Base-by-base conservation (phyloP, 2,329 filamentous ascomycete species). In the Phaeosphaeria sp. region DNA sequence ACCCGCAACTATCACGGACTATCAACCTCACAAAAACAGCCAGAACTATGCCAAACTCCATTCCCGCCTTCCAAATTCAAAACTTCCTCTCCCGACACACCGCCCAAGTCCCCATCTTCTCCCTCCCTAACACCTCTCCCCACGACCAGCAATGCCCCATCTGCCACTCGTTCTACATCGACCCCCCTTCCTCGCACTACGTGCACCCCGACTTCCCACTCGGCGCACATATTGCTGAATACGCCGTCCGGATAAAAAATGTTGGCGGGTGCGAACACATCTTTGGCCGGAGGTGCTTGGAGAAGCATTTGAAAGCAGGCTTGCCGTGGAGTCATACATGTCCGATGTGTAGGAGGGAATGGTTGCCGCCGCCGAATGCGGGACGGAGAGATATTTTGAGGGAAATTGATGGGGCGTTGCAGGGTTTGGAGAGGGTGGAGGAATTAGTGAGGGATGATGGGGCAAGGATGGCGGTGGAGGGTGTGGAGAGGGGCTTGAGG, bases 241-340 rank as follows among this genome's bases (percentile, higher is more conserved):
- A 67, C 27, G 59, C 65, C 6, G 57, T 67, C 1, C 62, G 63
- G 22, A 51, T 70, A 11, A 30, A 21, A 2, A 53, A 63, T 20
- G 47, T 55, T 18, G 55, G 55, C 2, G 11, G 23, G 0, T 69
- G 66, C 43, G 55, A 42, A 4, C 68, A 71, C 46, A 55, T 68
- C 11, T 63, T 69, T 25, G 64, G 67, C 7, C 60, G 67, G 4
- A 47, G 18, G 2, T 71, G 68, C 43, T 17, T 68, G 22, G 65
- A 71, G 48, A 52, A 36, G 2, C 65, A 69, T 25, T 60, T 68
- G 18, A 60, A 64, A 13, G 50, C 55, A 4, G 50, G 58, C 10
- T 57, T 61, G n/a, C 65, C 66, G 0, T 69, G 67, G 64, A 67
- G 67, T 43, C 60, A 68, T 25, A 54, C 57, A 3, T 71, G 68